Percentiles rank a stretch among this genome's conserved stretches.
Conservation (phyloP, 148 eudicot species). For the Rhododendron williamsianum region DNA sequence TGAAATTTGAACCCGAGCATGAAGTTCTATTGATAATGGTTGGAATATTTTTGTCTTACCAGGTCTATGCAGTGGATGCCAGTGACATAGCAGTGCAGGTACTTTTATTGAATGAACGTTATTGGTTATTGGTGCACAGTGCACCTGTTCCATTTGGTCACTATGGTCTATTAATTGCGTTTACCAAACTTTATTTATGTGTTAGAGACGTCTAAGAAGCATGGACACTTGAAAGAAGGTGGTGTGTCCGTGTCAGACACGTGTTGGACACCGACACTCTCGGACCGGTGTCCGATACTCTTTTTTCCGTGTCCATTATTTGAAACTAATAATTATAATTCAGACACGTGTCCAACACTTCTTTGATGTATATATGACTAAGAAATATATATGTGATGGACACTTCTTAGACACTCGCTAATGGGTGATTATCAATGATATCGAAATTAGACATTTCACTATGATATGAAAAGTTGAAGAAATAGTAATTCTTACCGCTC, state of each 20-base stretch:
- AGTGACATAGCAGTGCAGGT: conserved; percentile 98
- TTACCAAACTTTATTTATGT: neutral
- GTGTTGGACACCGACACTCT: neutral
- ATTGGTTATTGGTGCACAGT: neutral
- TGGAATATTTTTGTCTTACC: conserved; percentile 16
- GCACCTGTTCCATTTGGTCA: neutral
- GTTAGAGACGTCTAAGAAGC: neutral
- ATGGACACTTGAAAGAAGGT: neutral
- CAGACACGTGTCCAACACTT: neutral
- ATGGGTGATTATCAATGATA: neutral
- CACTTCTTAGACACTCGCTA: neutral
- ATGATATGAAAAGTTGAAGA: neutral
- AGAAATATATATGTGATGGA: neutral
- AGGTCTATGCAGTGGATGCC: conserved; percentile 99
- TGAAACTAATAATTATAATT: too few relatives aligned
- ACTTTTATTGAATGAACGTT: conserved; percentile 4
- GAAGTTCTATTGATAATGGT: conserved; percentile 6
- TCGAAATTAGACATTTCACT: neutral
- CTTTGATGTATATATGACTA: neutral
- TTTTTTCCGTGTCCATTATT: too few relatives aligned
- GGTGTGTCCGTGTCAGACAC: neutral
- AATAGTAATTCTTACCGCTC: too few relatives aligned
- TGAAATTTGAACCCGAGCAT: neutral
- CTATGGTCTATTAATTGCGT: neutral
- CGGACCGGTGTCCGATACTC: neutral